Conservation (phyloP, 768 basidiomycete species). For the Tricholoma matsutake region DNA sequence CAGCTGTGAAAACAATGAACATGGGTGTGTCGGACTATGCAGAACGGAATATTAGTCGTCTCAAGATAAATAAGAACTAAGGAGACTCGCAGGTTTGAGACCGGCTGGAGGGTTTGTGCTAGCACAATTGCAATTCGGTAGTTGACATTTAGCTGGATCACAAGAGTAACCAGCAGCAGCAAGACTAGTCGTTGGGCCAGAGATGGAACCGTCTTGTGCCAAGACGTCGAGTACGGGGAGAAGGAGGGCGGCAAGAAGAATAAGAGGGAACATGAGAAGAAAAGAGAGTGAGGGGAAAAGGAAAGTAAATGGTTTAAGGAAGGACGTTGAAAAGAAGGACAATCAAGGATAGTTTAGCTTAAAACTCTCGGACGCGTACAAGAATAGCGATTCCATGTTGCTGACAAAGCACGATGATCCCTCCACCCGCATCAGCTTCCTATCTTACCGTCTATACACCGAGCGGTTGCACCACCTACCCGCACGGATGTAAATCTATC, state of each 20-base stretch:
- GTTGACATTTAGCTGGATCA: conserved; percentile 58
- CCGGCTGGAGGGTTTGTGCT: conserved; percentile 74
- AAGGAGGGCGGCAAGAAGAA: conserved; percentile 17
- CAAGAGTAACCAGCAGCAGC: conserved; percentile 69
- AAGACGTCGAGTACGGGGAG: conserved; percentile 31
- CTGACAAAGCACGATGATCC: no score
- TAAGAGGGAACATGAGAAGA: conserved; percentile 10
- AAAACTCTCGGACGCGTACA: no score
- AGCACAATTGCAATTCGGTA: conserved; percentile 72
- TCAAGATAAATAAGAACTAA: background rate
- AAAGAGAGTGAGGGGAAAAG: no score
- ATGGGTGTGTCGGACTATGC: conserved; percentile 53
- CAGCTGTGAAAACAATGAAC: conserved; percentile 74
- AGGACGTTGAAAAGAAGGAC: no score
- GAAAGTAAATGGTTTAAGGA: no score
- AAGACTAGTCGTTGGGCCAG: conserved; percentile 49
- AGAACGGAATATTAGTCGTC: conserved; percentile 5
- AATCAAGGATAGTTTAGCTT: no score
- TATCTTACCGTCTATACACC: no score
- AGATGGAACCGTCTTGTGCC: conserved; percentile 52
- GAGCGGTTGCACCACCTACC: no score
- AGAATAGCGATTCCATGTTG: no score
- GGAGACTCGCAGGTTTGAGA: conserved; percentile 50
- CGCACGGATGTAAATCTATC: no score
- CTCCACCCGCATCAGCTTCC: no score